A percentile compares a stretch with the other conserved stretches of the same genome.
phyloP scores from a whole-genome alignment of 1,284 basidiomycete genomes.

The Tranzscheliella williamsii region DNA sequence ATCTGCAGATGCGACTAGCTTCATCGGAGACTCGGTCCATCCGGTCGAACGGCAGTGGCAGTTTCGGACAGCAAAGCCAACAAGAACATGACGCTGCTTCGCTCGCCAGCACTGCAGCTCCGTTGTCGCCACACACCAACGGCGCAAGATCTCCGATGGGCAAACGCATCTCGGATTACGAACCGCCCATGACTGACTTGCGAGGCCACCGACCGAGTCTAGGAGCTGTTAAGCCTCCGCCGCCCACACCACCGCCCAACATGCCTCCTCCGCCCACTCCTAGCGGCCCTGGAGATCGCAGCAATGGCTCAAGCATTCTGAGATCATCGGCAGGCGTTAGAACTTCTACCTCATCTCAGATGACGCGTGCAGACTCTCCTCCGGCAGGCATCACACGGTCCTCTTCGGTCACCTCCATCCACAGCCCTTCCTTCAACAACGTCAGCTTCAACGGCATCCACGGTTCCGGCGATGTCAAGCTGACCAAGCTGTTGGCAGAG shows the following conservation, averaged over 20 bases:
- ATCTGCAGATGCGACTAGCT: slow-evolving; percentile 36
- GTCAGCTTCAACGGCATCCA: not conserved
- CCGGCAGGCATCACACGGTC: slow-evolving; percentile 34
- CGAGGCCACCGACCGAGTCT: slow-evolving; percentile 23
- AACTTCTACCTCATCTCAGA: slow-evolving; percentile 37
- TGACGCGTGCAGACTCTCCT: slow-evolving; percentile 49
- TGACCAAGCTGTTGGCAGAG: slow-evolving; percentile 67
- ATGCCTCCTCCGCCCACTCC: slow-evolving; percentile 72
- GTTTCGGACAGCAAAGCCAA: slow-evolving; percentile 25
- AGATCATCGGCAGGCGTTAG: slow-evolving; percentile 28
- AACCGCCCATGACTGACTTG: slow-evolving; percentile 11
- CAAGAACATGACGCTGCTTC: slow-evolving; percentile 20
- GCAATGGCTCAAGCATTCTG: slow-evolving; percentile 2
- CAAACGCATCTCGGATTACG: slow-evolving; percentile 17
- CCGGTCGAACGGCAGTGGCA: slow-evolving; percentile 30
- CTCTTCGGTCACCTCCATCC: slow-evolving; percentile 42
- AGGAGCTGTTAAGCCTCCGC: slow-evolving; percentile 72
- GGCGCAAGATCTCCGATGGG: slow-evolving; percentile 26
- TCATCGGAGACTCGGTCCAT: slow-evolving; percentile 45
- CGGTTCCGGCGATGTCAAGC: slow-evolving; percentile 24
- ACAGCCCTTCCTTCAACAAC: slow-evolving; percentile 28
- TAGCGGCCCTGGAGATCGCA: not conserved
- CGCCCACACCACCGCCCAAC: slow-evolving; percentile 82
- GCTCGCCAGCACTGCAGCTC: slow-evolving; percentile 3
- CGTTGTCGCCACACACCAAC: not conserved